Evolutionary conservation across 495 filamentous ascomycete genomes (phyloP), one percentile per base, ranked within the genome.

Genomic region (Neurospora sp.): DNA sequence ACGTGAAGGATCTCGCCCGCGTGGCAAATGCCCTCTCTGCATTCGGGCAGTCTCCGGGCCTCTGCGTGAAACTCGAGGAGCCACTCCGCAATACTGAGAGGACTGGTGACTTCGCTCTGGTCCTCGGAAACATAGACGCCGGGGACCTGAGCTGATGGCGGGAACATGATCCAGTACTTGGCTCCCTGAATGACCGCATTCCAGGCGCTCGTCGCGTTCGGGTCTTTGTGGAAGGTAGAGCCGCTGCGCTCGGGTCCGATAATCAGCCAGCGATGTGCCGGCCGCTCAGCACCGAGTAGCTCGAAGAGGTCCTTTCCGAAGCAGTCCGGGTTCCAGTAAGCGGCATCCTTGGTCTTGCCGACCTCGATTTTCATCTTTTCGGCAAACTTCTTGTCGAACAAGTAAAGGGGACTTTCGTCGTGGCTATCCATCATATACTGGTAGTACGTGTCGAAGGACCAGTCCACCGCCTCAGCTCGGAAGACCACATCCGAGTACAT

Each of bases 111-210:
- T 81, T 99, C 96, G 77, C 94, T 95, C 77, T 93, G 91, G 78
- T 99, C 96, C 44, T 90, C 87, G 8, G 94, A 97, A 12, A 97
- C 94, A 76, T 92, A 96, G 22, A 99, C 94, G 27, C 96, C 96
- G 5, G 96, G 96, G 10, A 76, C 89, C 81, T 53, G 86, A 44
- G 77, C 83, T 35, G 86, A 87, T 39, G 87, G 90, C 83, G 68
- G 96, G 89, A 85, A 98, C 85, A 86, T 97, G 74, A 99, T 96
- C 96, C 96, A 99, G 84, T 98, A 99, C 80, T 99, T 99, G 22
- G 91, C 89, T 18, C 96, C 96, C 71, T 90, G 87, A 40, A 99
- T 80, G 18, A 98, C 94, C 0, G 96, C 95, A 79, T 99, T 99
- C 96, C 96, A 99, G 3, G 96, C 96, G 75, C 92, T 94, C 31